Evolutionary conservation across 306 rosid genomes (phyloP).

Genomic region (Begonia loranthoides): DNA sequence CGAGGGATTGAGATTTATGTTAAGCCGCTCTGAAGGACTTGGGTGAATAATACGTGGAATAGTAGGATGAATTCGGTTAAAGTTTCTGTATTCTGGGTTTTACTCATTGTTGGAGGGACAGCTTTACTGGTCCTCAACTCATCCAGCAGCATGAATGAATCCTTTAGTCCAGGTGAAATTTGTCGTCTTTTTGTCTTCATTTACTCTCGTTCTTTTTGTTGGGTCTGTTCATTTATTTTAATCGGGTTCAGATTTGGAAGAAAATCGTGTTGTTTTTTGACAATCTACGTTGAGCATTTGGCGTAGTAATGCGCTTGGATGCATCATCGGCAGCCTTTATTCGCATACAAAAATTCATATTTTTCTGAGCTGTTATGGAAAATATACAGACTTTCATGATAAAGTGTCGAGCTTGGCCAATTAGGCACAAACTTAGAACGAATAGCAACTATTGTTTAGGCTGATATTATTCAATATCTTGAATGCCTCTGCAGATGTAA

Average conservation of each 20-base stretch:
- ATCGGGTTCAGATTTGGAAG: not conserved
- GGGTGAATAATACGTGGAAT: not conserved
- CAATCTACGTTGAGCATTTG: too few relatives aligned
- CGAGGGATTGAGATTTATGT: not conserved
- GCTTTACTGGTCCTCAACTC: not conserved
- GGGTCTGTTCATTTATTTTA: not conserved
- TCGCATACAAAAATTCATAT: too few relatives aligned
- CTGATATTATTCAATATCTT: too few relatives aligned
- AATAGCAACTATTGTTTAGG: too few relatives aligned
- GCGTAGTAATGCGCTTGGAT: too few relatives aligned
- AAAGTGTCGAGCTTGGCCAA: too few relatives aligned
- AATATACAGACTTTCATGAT: too few relatives aligned
- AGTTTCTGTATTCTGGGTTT: conserved; percentile 28
- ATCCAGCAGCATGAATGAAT: conserved; percentile 1
- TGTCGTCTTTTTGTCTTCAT: not conserved
- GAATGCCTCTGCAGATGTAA: not conserved
- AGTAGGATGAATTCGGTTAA: conserved; percentile 31
- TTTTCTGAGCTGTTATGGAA: too few relatives aligned
- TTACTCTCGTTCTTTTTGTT: not conserved
- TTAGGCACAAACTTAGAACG: too few relatives aligned
- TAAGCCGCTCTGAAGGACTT: not conserved
- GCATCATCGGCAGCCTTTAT: too few relatives aligned
- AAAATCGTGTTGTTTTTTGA: not conserved
- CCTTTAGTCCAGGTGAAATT: conserved; percentile 4
- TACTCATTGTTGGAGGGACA: conserved; percentile 14